Evolutionary conservation across 768 basidiomycete species (phyloP).

Genomic region (Mycena maculata): DNA sequence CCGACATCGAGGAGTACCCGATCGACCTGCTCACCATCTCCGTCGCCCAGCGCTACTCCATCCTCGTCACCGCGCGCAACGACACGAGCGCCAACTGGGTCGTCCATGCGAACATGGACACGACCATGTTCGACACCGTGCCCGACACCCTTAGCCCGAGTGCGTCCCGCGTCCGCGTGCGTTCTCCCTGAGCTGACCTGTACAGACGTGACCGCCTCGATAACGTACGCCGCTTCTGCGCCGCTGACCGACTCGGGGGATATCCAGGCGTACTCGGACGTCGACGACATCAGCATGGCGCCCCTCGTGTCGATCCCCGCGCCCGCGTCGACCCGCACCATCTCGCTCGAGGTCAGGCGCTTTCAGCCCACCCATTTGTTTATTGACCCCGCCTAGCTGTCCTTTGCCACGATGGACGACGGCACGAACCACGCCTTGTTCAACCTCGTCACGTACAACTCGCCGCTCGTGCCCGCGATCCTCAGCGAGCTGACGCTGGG

Average conservation of each 20-base stretch:
- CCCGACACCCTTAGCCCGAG: slow-evolving; percentile 81
- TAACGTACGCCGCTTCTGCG: slow-evolving; percentile 75
- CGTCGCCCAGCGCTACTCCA: slow-evolving; percentile 93
- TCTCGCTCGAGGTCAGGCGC: slow-evolving; percentile 66
- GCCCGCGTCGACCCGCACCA: slow-evolving; percentile 62
- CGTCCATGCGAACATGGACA: slow-evolving; percentile 92
- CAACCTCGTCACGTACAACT: slow-evolving; percentile 75
- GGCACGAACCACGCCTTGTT: slow-evolving; percentile 89
- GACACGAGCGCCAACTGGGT: slow-evolving; percentile 87
- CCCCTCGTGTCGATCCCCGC: slow-evolving; percentile 68
- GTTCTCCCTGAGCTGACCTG: background rate
- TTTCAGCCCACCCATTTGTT: too few relatives aligned
- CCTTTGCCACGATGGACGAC: slow-evolving; percentile 87
- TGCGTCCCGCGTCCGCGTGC: slow-evolving; percentile 52
- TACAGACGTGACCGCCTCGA: slow-evolving; percentile 83
- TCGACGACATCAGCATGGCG: slow-evolving; percentile 76
- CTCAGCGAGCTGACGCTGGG: slow-evolving; percentile 85
- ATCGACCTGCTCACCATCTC: slow-evolving; percentile 80
- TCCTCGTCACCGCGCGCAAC: slow-evolving; percentile 92
- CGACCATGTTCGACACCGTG: slow-evolving; percentile 87
- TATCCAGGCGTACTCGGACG: slow-evolving; percentile 67
- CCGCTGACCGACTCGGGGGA: slow-evolving; percentile 63
- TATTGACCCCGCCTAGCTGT: slow-evolving; percentile 41
- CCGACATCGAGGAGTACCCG: slow-evolving; percentile 79
- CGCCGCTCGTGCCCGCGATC: slow-evolving; percentile 78